A percentile compares a stretch with the other conserved stretches of the same genome.
Conservation (phyloP, 129 eudicot species). For the carrot (Daucus carota) region DNA sequence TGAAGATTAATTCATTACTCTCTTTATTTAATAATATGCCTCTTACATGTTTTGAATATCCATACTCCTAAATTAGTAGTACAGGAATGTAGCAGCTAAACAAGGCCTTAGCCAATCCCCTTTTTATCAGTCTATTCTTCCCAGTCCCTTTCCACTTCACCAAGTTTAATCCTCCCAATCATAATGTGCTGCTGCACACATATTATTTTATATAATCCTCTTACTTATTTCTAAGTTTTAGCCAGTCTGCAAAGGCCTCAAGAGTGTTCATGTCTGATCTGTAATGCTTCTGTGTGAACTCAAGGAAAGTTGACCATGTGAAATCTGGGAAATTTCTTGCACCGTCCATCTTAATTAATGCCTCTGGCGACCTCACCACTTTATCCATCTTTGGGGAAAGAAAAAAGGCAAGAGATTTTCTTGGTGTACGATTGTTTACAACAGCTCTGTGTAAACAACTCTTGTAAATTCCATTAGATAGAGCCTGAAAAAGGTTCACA, state of each 20-base stretch:
- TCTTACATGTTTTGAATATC: neutral
- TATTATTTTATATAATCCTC: neutral
- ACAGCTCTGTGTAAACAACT: slow-evolving; percentile 95
- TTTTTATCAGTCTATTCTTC: neutral
- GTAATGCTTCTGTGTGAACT: slow-evolving; percentile 81
- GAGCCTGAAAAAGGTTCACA: slow-evolving; percentile 43
- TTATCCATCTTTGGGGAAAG: slow-evolving; percentile 64
- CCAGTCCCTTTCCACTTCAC: neutral
- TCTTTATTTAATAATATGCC: slow-evolving; percentile 2
- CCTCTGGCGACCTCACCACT: slow-evolving; percentile 57
- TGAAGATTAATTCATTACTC: neutral
- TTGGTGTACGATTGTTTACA: slow-evolving; percentile 50
- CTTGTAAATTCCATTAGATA: slow-evolving; percentile 86
- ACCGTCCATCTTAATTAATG: slow-evolving; percentile 25
- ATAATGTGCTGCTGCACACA: neutral
- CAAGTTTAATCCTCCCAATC: neutral
- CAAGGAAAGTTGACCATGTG: slow-evolving; percentile 70
- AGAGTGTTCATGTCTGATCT: slow-evolving; percentile 78
- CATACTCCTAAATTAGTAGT: neutral
- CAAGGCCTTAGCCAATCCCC: neutral
- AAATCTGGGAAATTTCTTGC: slow-evolving; percentile 69
- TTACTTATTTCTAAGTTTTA: slow-evolving; percentile 20
- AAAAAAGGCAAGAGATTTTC: slow-evolving; percentile 81
- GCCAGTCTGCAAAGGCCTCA: slow-evolving; percentile 71
- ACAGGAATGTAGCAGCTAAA: neutral